Evolutionary conservation across 208 protist species (phyloP), one percentile per base, ranked within the genome.

Genomic region (Leishmania tropica): DNA sequence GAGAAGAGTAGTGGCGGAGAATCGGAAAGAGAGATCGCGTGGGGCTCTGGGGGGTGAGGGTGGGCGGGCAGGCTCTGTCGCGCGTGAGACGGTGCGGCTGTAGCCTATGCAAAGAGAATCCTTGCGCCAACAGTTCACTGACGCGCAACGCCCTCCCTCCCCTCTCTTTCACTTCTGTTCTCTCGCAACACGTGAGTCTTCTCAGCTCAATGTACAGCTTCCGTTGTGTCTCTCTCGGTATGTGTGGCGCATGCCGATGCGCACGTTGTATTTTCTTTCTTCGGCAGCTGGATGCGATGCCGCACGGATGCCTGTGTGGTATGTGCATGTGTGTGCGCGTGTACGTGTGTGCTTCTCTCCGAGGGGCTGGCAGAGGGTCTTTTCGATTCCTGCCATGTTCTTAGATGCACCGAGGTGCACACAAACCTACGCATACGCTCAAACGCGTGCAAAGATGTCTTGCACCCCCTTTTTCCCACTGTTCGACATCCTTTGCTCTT

Each of bases 131-230:
- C 5, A 37, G 45, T 35, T 74, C 10, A 47, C 45, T 19, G 40
- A 28, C 21, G 37, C 28, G 21, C 53, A 28, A 0, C 56, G 8
- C 19, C 40, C 31, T n/a, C 15, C 48, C 42, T 35, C 11, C 53
- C 19, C 72, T 72, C 35, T 42, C 64, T n/a, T 28, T 42, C 64
- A 37, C 47, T 76, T 73, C 17, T 81, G 3, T 67, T 75, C 56
- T 68, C 68, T 78, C 54, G 40, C 53, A 53, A 40, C 72, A 24
- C 13, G 42, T 64, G 47, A 47, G 35, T 21, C 21, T 51, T 51
- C 24, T 37, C 24, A 37, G 48, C 24, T 76, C 28, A 42, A 78
- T 78, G 75, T 78, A 78, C 21, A 78, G 48, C 47, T 79, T 72
- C 47, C 54, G 42, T 47, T 75, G 35, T 58, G n/a, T 64, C 31